phyloP scores from a whole-genome alignment of 2,329 filamentous ascomycete genomes.

The Fusarium vanettenii region DNA sequence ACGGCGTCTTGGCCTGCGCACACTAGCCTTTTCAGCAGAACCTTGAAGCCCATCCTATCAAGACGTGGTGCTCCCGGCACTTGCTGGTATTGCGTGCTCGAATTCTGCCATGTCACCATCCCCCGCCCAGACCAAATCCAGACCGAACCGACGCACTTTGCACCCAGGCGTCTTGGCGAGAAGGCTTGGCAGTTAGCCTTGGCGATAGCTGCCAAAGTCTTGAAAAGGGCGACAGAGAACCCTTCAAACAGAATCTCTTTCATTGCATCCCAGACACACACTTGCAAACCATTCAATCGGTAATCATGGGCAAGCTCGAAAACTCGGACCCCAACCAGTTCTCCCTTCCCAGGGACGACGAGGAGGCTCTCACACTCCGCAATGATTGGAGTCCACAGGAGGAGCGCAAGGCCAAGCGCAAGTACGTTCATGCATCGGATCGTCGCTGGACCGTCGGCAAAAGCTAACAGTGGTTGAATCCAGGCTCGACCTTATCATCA shows the following conservation, averaged over 20 bases:
- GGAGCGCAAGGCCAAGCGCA: constrained; percentile 52
- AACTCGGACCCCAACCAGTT: constrained; percentile 24
- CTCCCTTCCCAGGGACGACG: constrained; percentile 41
- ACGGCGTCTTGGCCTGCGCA: constrained; percentile 17
- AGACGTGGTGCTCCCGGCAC: constrained; percentile 13
- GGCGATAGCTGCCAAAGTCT: background rate
- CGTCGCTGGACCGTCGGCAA: background rate
- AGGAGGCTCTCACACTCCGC: constrained; percentile 43
- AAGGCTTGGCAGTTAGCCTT: constrained; percentile 1
- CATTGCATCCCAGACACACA: background rate
- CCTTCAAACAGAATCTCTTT: background rate
- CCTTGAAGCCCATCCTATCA: constrained; percentile 15
- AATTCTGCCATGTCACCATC: constrained; percentile 33
- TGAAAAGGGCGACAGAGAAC: constrained; percentile 19
- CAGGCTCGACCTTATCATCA: constrained; percentile 55
- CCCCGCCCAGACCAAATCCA: constrained; percentile 16
- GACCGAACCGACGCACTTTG: background rate
- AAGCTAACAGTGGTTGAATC: background rate
- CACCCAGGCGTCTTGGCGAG: constrained; percentile 4
- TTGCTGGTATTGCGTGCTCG: constrained; percentile 40
- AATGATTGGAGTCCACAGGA: constrained; percentile 52
- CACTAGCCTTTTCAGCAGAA: constrained; percentile 8
- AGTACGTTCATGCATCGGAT: constrained; percentile 42
- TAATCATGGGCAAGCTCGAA: constrained; percentile 33
- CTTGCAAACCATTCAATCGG: background rate